phyloP scores from a whole-genome alignment of 75 land plant species.

The Azolla pinnata region DNA sequence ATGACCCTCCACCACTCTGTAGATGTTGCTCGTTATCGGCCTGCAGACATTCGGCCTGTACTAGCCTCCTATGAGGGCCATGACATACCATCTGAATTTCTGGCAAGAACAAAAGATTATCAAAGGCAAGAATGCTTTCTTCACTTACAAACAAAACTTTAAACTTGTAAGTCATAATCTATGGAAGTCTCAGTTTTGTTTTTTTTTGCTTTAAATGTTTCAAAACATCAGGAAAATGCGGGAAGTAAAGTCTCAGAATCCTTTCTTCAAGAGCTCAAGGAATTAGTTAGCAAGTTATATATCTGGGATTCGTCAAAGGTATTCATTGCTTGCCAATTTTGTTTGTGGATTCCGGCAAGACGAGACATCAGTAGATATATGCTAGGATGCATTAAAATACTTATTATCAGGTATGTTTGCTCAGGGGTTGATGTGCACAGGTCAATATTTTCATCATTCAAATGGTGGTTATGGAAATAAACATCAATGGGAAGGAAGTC shows the following conservation, averaged over 20 bases:
- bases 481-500: no score
- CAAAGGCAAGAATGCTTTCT: constrained; percentile 43
- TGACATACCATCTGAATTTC: constrained; percentile 75
- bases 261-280: constrained; percentile 17
- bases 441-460: no score
- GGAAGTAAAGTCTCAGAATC: constrained; percentile 18
- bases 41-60: constrained; percentile 71
- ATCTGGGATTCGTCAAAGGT: no score
- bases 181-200: not conserved
- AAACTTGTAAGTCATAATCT: not conserved
- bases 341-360: no score
- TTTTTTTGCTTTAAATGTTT: no score
- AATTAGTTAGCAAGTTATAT: no score
- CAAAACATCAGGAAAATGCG: constrained; percentile 21
- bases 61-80: constrained; percentile 64
- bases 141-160: not conserved
- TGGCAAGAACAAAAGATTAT: constrained; percentile 67
- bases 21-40: constrained; percentile 75
- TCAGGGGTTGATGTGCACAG: no score
- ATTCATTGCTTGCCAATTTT: no score
- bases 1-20: not conserved
- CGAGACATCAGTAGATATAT: no score
- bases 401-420: no score
- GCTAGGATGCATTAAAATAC: no score
- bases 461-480: no score